A percentile compares a stretch with the other conserved stretches of the same genome.
These are phyloP conservation scores for Hygrophila difformis DNA, from an alignment of 257 asterid genomes.

Conservation along the genomic window DNA sequence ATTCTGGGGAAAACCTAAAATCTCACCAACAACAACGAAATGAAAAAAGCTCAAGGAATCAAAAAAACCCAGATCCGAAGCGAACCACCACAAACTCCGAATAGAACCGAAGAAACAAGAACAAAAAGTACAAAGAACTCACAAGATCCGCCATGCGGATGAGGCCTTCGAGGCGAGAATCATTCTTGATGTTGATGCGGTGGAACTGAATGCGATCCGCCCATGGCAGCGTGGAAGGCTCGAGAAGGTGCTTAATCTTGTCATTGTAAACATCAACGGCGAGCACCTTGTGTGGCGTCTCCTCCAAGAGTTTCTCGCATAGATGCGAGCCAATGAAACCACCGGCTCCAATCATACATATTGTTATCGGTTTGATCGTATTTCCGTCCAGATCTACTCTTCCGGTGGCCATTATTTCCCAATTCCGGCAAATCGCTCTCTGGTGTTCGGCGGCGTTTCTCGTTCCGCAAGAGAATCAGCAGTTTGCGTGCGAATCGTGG, in stretches of 20 bases:
- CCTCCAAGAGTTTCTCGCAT: slow-evolving; percentile 78
- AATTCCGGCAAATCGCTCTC: neutral
- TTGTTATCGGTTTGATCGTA: slow-evolving; percentile 57
- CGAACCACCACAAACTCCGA: slow-evolving; percentile 3
- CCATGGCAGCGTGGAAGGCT: slow-evolving; percentile 50
- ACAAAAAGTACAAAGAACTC: slow-evolving; percentile 15
- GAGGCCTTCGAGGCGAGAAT: slow-evolving; percentile 96
- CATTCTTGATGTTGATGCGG: slow-evolving; percentile 85
- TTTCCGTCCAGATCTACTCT: slow-evolving; percentile 92
- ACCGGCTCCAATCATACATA: slow-evolving; percentile 97
- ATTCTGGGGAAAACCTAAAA: slow-evolving; percentile 1
- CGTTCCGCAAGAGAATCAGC: slow-evolving; percentile 8
- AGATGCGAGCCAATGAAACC: slow-evolving; percentile 95
- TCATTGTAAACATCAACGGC: slow-evolving; percentile 85
- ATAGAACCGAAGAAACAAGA: slow-evolving; percentile 7
- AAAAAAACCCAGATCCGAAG: slow-evolving; percentile 21
- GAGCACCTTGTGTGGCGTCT: slow-evolving; percentile 70
- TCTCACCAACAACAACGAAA: no score
- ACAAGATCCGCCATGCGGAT: slow-evolving; percentile 96
- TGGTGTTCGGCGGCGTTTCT: no score
- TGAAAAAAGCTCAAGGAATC: neutral
- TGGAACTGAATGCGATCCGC: slow-evolving; percentile 81
- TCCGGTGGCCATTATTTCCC: slow-evolving; percentile 53
- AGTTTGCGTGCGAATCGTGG: slow-evolving; percentile 6
- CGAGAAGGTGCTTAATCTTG: slow-evolving; percentile 80